Evolutionary conservation across 2,329 filamentous ascomycete genomes (phyloP).

Genomic region (Ilyonectria robusta): DNA sequence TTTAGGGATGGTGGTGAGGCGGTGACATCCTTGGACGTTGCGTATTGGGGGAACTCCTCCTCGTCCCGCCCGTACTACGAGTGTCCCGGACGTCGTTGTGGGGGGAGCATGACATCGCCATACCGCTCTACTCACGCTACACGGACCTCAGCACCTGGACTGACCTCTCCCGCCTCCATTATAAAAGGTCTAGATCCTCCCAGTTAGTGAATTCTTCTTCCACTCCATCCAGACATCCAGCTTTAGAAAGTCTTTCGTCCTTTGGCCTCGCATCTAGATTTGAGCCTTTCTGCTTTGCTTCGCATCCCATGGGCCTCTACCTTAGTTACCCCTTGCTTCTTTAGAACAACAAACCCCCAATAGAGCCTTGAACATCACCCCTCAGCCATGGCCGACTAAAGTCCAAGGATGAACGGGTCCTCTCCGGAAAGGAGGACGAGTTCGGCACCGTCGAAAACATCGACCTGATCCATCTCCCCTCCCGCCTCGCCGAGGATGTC

Average conservation of each 20-base stretch:
- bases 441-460: slow-evolving; percentile 31
- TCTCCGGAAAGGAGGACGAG: slow-evolving; percentile 28
- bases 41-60: neutral
- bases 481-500: slow-evolving; percentile 15
- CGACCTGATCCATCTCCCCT: slow-evolving; percentile 15
- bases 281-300: slow-evolving; percentile 9
- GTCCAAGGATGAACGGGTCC: slow-evolving; percentile 26
- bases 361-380: neutral
- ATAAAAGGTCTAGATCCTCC: slow-evolving; percentile 24
- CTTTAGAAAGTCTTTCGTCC: neutral
- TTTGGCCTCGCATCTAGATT: slow-evolving; percentile 7
- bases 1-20: slow-evolving; percentile 17
- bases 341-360: neutral
- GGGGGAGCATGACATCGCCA: slow-evolving; percentile 27
- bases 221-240: slow-evolving; percentile 7
- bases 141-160: neutral
- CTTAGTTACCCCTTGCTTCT: neutral
- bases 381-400: slow-evolving; percentile 22
- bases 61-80: neutral
- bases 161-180: slow-evolving; percentile 8
- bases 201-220: slow-evolving; percentile 1
- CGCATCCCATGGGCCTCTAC: slow-evolving; percentile 4
- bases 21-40: neutral
- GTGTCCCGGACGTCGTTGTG: neutral
- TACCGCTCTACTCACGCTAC: neutral